Percentiles rank a stretch among this genome's conserved stretches.
phyloP scores from a whole-genome alignment of 768 basidiomycete genomes.

The Boletus eberwhitei region DNA sequence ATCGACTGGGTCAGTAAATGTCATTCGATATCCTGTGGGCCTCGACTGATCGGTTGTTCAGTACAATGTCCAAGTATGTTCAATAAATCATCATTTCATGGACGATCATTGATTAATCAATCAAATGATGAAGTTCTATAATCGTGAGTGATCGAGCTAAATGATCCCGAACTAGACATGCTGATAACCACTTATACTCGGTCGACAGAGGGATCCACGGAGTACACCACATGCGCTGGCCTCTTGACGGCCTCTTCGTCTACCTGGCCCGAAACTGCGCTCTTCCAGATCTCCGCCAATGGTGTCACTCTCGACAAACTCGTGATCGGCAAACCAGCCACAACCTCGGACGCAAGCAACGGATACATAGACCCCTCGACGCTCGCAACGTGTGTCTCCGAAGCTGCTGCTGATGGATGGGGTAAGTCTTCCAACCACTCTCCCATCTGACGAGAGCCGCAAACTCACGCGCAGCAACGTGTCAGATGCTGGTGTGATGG shows the following conservation, averaged over 20 bases:
- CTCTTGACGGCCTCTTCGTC: conserved; percentile 58
- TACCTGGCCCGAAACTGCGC: conserved; percentile 58
- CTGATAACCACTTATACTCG: not conserved
- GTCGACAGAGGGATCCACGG: conserved; percentile 51
- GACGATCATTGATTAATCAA: conserved; percentile 1
- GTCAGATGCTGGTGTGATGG: conserved; percentile 39
- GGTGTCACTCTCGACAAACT: conserved; percentile 48
- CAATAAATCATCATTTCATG: not conserved
- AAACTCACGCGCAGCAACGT: not conserved
- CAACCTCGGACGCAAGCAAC: conserved; percentile 39
- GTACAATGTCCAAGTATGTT: conserved; percentile 40
- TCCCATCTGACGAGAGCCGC: not conserved
- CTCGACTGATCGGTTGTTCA: conserved; percentile 1
- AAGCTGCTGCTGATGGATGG: conserved; percentile 66
- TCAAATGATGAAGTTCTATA: conserved; percentile 24
- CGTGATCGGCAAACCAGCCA: conserved; percentile 55
- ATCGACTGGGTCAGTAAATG: conserved; percentile 41
- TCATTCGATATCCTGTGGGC: not conserved
- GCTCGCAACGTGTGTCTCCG: conserved; percentile 55
- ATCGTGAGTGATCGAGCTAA: conserved; percentile 16
- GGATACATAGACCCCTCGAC: conserved; percentile 58
- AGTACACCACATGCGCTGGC: conserved; percentile 61
- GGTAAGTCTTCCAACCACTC: conserved; percentile 38
- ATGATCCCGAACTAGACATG: not conserved
- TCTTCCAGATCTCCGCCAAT: conserved; percentile 50